Conservation (phyloP, 345 rosid species). For the Brassica nigra region DNA sequence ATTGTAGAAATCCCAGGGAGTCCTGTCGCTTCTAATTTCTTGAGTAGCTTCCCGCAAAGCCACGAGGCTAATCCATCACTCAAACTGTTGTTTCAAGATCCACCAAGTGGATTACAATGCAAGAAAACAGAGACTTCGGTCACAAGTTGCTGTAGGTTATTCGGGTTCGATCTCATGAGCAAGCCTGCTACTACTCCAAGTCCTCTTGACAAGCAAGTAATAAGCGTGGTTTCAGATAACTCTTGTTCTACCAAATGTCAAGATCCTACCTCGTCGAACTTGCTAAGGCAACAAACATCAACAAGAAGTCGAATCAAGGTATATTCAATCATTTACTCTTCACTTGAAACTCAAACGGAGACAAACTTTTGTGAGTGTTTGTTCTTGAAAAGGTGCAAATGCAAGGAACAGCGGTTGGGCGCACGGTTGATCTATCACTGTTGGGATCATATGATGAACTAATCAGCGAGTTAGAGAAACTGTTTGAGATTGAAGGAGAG, state of each 20-base stretch:
- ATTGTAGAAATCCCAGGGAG: slow-evolving; percentile 49
- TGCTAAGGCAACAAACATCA: slow-evolving; percentile 43
- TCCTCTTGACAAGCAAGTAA: slow-evolving; percentile 35
- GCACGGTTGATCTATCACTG: slow-evolving; percentile 59
- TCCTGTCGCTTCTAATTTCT: slow-evolving; percentile 47
- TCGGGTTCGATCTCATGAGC: slow-evolving; percentile 59
- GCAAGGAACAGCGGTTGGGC: slow-evolving; percentile 75
- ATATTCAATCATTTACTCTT: slow-evolving; percentile 20
- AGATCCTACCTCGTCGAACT: slow-evolving; percentile 40
- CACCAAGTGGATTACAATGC: slow-evolving; percentile 40
- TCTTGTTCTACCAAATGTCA: slow-evolving; percentile 39
- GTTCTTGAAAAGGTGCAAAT: slow-evolving; percentile 60
- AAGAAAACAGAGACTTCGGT: slow-evolving; percentile 44
- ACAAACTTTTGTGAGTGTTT: not conserved
- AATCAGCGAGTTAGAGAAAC: slow-evolving; percentile 52
- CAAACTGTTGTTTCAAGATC: slow-evolving; percentile 34
- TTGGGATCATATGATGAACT: too few relatives aligned
- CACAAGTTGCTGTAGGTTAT: slow-evolving; percentile 53
- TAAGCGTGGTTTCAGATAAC: slow-evolving; percentile 8
- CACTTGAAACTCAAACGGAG: not conserved
- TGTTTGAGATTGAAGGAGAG: slow-evolving; percentile 73
- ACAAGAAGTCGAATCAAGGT: slow-evolving; percentile 66
- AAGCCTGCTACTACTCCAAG: slow-evolving; percentile 25
- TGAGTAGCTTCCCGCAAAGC: slow-evolving; percentile 37
- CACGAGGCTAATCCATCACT: slow-evolving; percentile 43